Evolutionary conservation across 331 rosid species (phyloP).

Genomic region (Dryas integrifolia): DNA sequence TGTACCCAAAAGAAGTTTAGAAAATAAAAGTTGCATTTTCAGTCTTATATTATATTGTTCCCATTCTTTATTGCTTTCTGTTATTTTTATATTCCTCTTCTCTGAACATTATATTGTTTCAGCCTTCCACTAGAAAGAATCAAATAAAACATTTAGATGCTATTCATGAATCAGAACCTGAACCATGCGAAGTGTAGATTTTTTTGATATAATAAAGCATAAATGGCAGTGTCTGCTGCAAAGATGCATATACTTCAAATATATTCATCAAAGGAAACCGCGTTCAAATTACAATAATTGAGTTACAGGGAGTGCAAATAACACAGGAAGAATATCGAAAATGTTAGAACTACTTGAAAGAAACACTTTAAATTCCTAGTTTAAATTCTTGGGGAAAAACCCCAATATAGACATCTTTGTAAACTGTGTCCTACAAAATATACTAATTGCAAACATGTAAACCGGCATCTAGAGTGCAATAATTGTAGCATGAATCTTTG

Average conservation of each 20-base stretch:
- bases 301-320: slow-evolving; percentile 15
- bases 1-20: background rate
- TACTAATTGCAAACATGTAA: slow-evolving; percentile 17
- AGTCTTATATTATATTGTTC: background rate
- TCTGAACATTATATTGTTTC: too few species aligned
- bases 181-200: background rate
- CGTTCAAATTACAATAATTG: background rate
- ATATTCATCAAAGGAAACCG: background rate
- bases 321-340: slow-evolving; percentile 15
- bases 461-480: slow-evolving; percentile 47
- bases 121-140: too few species aligned
- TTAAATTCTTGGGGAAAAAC: background rate
- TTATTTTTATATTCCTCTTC: too few species aligned
- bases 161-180: background rate
- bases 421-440: slow-evolving; percentile 24
- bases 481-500: slow-evolving; percentile 32
- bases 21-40: background rate
- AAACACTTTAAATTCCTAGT: slow-evolving; percentile 7
- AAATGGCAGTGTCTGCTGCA: background rate
- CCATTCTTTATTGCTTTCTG: background rate
- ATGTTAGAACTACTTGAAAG: slow-evolving; percentile 9
- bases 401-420: slow-evolving; percentile 23
- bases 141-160: background rate
- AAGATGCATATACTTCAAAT: background rate
- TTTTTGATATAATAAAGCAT: background rate